Evolutionary conservation across 176 grass and related monocot genomes (phyloP), one percentile per base, ranked within the genome.

Genomic region (Eleusine coracana): DNA sequence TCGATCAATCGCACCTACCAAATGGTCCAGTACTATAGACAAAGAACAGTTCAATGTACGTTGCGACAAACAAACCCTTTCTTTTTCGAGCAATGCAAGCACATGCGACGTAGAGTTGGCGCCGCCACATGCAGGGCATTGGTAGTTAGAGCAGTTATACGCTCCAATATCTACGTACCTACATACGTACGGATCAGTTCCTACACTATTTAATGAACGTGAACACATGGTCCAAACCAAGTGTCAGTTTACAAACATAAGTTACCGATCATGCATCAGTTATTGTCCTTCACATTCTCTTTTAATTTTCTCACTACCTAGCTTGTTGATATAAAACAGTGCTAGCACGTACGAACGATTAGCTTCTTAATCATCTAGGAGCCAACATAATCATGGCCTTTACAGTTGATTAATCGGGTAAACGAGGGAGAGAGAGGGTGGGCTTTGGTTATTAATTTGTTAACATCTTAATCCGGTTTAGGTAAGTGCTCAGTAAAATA

Each of bases 401-500:
- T 16, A 51, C 17, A 5, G 52, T 56, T 56, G 52, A 56, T 18
- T 56, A 56, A 56, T 21, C 52, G 5, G 52, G 52, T 56, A 56
- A 56, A 4, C 5, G 52, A 13, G 50, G 3, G 14, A 52, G 50
- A 56, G 52, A 21, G 52, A 54, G 52, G 8, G 48, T 18, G 49
- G 60, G 48, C 48, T 80, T 76, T 77, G 23, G 6, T 69, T 39
- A 52, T 13, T 40, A 72, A 4, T 73, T 52, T 52, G 50, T 17
- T 66, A 66, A 34, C 45, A 66, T 63, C 25, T 65, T 78, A 83
- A 70, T 80, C 68, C 5, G 6, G 39, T 49, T 88, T 88, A 73
- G 68, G 86, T 79, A n/a, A 68, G 69, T 51, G 60, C 50, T 48
- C 66, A 80, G 46, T n/a, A 9, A 83, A 79, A 74, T 40, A 56